Percentiles rank a stretch among this genome's conserved stretches.
phyloP scores from a whole-genome alignment of 2,329 filamentous ascomycete genomes.

The Leptographium procerum region DNA sequence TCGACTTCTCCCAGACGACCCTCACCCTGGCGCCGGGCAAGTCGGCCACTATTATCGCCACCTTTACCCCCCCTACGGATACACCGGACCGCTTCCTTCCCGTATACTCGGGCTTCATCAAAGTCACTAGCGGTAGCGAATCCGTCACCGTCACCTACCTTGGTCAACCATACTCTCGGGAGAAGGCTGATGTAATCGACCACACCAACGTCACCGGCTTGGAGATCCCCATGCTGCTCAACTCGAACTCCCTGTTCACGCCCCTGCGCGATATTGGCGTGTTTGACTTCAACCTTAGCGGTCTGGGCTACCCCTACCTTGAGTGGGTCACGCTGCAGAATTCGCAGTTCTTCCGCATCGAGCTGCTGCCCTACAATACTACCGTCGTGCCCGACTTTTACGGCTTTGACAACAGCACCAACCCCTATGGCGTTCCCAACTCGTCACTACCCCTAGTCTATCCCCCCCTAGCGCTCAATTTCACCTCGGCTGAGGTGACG shows the following conservation, averaged over 20 bases:
- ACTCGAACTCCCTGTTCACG: background rate
- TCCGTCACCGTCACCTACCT: slow-evolving; percentile 1
- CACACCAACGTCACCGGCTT: background rate
- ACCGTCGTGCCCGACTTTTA: slow-evolving; percentile 1
- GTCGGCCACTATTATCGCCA: slow-evolving; percentile 32
- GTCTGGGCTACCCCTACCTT: background rate
- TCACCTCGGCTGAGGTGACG: background rate
- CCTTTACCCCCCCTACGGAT: slow-evolving; percentile 26
- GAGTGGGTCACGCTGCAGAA: background rate
- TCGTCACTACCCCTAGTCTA: background rate
- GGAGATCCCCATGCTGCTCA: background rate
- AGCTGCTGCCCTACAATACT: slow-evolving; percentile 1
- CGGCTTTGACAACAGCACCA: background rate
- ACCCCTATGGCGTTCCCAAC: background rate
- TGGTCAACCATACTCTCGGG: background rate
- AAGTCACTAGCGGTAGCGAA: slow-evolving; percentile 23
- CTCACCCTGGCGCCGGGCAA: slow-evolving; percentile 31
- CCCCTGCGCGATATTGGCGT: background rate
- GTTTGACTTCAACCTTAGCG: background rate
- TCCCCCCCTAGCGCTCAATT: background rate
- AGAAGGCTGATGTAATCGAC: background rate
- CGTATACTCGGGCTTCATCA: slow-evolving; percentile 36
- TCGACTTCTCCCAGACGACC: slow-evolving; percentile 25
- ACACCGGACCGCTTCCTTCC: slow-evolving; percentile 28
- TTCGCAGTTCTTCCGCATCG: background rate